These are phyloP conservation scores for Echinochloa phyllopogon DNA, from an alignment of 176 grass and related monocot genomes.

Conservation along the genomic window DNA sequence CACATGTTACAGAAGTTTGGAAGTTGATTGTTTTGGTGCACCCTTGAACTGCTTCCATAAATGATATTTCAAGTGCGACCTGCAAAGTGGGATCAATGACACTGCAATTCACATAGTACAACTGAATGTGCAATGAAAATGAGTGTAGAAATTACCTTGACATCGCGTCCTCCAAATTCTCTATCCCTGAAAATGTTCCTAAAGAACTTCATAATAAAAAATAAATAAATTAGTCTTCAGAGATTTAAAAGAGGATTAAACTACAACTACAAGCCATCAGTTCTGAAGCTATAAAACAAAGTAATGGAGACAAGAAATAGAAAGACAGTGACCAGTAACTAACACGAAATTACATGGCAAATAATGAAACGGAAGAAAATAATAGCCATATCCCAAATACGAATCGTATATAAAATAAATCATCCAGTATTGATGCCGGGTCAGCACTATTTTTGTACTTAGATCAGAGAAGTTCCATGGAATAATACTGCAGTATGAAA, in stretches of 20 bases:
- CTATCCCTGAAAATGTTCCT: slow-evolving; percentile 82
- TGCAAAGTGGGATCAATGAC: slow-evolving; percentile 43
- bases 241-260: slow-evolving; percentile 31
- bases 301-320: not conserved
- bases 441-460: not conserved
- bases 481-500: slow-evolving; percentile 28
- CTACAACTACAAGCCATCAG: not conserved
- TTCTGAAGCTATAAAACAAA: slow-evolving; percentile 23
- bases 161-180: slow-evolving; percentile 78
- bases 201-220: slow-evolving; percentile 77
- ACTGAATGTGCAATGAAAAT: slow-evolving; percentile 12
- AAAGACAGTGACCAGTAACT: not conserved
- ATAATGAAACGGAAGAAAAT: slow-evolving; percentile 23
- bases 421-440: not conserved
- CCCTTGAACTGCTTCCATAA: slow-evolving; percentile 98
- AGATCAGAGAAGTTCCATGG: slow-evolving; percentile 17
- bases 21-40: slow-evolving; percentile 84
- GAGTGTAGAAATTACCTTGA: slow-evolving; percentile 68
- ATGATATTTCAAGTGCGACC: slow-evolving; percentile 85
- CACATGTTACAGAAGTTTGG: slow-evolving; percentile 70
- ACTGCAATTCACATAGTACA: slow-evolving; percentile 29
- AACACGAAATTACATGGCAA: not conserved
- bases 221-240: slow-evolving; percentile 21
- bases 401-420: not conserved
- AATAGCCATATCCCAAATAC: not conserved